Evolutionary conservation across 495 filamentous ascomycete genomes (phyloP).

Genomic region (Wilcoxina mikolae): DNA sequence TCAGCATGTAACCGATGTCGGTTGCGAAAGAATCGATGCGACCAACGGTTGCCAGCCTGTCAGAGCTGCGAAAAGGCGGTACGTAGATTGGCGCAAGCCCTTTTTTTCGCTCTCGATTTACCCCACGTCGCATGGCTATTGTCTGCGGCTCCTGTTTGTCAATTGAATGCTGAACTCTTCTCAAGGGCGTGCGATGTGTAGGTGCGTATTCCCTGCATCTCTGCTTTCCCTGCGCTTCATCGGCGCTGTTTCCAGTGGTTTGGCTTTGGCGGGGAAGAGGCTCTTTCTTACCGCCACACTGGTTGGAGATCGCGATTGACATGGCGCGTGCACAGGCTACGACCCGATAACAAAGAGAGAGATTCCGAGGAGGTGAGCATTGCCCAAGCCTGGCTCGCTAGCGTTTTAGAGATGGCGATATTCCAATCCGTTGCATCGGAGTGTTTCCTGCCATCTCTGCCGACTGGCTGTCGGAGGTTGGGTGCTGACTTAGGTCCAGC

Average conservation of each 20-base stretch:
- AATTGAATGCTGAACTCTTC: conserved; percentile 4
- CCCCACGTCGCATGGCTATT: not conserved
- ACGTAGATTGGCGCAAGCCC: conserved; percentile 1
- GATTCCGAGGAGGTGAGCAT: conserved; percentile 60
- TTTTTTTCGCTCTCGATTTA: not conserved
- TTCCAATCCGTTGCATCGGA: not conserved
- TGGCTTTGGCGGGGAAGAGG: not conserved
- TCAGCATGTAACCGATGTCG: conserved; percentile 90
- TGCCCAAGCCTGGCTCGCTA: too few relatives aligned
- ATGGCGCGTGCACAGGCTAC: conserved; percentile 80
- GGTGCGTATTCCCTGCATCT: conserved; percentile 1
- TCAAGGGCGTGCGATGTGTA: conserved; percentile 10
- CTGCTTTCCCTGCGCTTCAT: not conserved
- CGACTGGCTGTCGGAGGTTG: not conserved
- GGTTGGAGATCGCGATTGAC: conserved; percentile 2
- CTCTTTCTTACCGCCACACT: not conserved
- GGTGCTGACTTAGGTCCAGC: conserved; percentile 32
- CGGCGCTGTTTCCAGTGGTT: not conserved
- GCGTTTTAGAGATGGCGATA: too few relatives aligned
- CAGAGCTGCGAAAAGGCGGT: conserved; percentile 74
- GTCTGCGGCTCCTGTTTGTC: not conserved
- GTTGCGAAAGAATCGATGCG: conserved; percentile 83
- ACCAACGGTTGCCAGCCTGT: conserved; percentile 80
- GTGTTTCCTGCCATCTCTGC: not conserved
- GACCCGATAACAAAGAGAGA: conserved; percentile 91